Conservation (phyloP, 2,329 filamentous ascomycete species). For the Lasiodiplodia gonubiensis region DNA sequence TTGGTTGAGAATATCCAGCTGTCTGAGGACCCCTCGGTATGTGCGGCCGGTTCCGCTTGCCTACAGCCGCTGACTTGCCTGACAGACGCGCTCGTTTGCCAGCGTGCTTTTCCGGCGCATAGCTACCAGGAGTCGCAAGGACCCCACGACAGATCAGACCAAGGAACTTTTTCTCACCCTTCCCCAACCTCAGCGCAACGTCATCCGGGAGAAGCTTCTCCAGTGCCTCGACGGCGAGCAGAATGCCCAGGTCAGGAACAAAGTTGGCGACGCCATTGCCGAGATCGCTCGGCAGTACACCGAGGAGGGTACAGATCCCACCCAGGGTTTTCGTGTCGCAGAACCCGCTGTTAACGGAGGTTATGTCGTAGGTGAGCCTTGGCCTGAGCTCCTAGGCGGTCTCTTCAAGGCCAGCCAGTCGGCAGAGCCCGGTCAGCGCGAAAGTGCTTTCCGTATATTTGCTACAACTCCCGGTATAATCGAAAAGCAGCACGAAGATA, state of each 20-base stretch:
- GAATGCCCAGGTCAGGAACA: slow-evolving; percentile 80
- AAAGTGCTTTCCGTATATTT: slow-evolving; percentile 94
- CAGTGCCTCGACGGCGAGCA: slow-evolving; percentile 76
- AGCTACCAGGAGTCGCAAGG: slow-evolving; percentile 85
- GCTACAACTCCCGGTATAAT: slow-evolving; percentile 94
- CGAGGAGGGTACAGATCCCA: slow-evolving; percentile 73
- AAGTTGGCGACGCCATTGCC: slow-evolving; percentile 96
- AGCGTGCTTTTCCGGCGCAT: slow-evolving; percentile 95
- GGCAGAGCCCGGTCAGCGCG: slow-evolving; percentile 79
- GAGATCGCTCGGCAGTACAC: slow-evolving; percentile 95
- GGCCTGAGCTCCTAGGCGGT: slow-evolving; percentile 85
- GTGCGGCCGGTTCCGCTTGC: slow-evolving; percentile 34
- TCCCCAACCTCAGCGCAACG: slow-evolving; percentile 71
- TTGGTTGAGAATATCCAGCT: slow-evolving; percentile 88
- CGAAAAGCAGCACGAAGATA: slow-evolving; percentile 90
- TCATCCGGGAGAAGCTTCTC: slow-evolving; percentile 83
- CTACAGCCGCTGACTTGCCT: slow-evolving; percentile 19
- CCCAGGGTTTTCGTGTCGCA: slow-evolving; percentile 6
- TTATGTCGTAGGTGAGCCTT: slow-evolving; percentile 69
- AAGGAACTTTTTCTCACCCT: slow-evolving; percentile 87
- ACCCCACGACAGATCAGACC: slow-evolving; percentile 67
- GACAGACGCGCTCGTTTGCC: slow-evolving; percentile 84
- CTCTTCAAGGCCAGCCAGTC: slow-evolving; percentile 93
- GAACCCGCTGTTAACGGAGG: slow-evolving; percentile 24
- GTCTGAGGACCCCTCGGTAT: slow-evolving; percentile 74